Evolutionary conservation across 768 basidiomycete species (phyloP).

Genomic region (Russula brevipes): DNA sequence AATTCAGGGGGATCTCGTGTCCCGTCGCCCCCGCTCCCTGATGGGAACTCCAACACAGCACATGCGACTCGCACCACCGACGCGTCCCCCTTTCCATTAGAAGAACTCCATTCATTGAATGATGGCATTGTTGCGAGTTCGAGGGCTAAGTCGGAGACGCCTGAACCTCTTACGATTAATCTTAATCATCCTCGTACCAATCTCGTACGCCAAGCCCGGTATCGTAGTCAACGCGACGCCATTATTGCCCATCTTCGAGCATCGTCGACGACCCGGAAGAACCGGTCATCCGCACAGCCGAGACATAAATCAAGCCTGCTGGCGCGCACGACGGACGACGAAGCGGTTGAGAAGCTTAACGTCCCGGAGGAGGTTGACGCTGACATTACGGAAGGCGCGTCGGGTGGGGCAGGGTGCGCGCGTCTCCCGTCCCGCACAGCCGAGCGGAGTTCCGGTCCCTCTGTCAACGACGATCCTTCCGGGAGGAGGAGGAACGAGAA

Average conservation of each 20-base stretch:
- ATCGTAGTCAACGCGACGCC: conserved; percentile 43
- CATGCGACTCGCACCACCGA: neutral
- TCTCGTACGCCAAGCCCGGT: conserved; percentile 31
- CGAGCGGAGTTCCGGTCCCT: conserved; percentile 1
- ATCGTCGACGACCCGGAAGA: conserved; percentile 5
- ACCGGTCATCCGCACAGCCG: neutral
- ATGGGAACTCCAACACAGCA: neutral
- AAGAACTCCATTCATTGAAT: neutral
- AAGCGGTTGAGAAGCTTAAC: neutral
- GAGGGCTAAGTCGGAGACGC: conserved; percentile 1
- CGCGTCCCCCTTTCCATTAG: neutral
- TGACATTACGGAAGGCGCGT: neutral
- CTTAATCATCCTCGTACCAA: neutral
- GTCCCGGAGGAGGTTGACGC: neutral
- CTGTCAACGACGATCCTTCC: conserved; percentile 13
- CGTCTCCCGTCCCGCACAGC: neutral
- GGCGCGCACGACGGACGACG: conserved; percentile 3
- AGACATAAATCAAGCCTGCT: neutral
- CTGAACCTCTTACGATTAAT: conserved; percentile 1
- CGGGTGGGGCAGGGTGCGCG: neutral
- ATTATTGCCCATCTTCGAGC: conserved; percentile 44
- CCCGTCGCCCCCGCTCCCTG: neutral
- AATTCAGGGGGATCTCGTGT: neutral
- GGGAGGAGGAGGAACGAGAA: neutral
- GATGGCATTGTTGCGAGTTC: neutral